phyloP scores from a whole-genome alignment of 306 rosid species.

The Ochetophila trinervis region DNA sequence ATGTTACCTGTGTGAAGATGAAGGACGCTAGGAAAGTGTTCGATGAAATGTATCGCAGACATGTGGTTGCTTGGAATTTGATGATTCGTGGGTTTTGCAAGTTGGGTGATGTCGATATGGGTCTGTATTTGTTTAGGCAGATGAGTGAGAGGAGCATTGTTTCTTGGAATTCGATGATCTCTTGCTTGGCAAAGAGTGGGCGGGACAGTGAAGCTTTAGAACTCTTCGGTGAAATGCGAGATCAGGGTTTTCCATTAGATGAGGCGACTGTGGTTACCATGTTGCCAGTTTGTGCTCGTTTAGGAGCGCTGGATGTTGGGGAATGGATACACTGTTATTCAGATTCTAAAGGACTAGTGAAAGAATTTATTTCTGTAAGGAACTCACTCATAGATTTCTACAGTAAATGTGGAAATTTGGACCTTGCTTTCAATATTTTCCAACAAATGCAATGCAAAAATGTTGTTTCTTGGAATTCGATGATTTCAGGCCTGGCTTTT shows the following conservation, averaged over 20 bases:
- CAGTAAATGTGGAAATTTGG: constrained; percentile 64
- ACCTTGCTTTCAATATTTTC: constrained; percentile 47
- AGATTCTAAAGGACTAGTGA: constrained; percentile 30
- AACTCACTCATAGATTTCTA: constrained; percentile 70
- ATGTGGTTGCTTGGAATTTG: constrained; percentile 67
- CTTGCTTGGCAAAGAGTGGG: constrained; percentile 44
- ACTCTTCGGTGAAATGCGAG: constrained; percentile 57
- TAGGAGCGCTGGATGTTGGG: constrained; percentile 61
- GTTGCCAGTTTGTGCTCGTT: constrained; percentile 69
- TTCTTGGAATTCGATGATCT: constrained; percentile 80
- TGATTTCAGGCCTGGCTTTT: constrained; percentile 75
- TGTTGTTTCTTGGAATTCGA: constrained; percentile 68
- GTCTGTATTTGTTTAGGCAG: constrained; percentile 47
- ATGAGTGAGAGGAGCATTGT: constrained; percentile 59
- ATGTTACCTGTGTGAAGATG: constrained; percentile 39
- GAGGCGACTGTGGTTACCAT: constrained; percentile 65
- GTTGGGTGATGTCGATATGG: constrained; percentile 43
- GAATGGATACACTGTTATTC: constrained; percentile 55
- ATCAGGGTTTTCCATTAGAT: constrained; percentile 56
- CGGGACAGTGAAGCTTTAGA: constrained; percentile 49
- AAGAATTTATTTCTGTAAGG: constrained; percentile 42
- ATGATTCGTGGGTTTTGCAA: constrained; percentile 71
- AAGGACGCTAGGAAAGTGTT: constrained; percentile 60
- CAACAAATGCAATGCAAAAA: constrained; percentile 45
- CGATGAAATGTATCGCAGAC: constrained; percentile 49